Evolutionary conservation across 2,329 filamentous ascomycete genomes (phyloP).

Genomic region (Penicillium sp.): DNA sequence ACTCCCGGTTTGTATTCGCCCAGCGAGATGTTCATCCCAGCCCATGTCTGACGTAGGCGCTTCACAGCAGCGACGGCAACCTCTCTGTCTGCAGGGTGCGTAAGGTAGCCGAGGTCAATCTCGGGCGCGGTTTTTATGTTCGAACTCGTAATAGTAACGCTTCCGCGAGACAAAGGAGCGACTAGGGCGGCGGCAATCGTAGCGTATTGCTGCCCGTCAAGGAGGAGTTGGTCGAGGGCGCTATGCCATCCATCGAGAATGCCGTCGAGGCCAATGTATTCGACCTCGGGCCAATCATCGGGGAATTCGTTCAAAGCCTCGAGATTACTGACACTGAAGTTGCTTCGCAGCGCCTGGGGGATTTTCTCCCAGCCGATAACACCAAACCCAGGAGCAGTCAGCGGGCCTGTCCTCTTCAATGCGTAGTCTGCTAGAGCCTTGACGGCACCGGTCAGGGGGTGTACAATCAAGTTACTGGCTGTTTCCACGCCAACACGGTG

Average conservation of each 20-base stretch:
- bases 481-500: slow-evolving; percentile 15
- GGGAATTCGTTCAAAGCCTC: slow-evolving; percentile 30
- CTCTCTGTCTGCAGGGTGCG: slow-evolving; percentile 46
- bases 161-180: slow-evolving; percentile 50
- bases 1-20: slow-evolving; percentile 37
- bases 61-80: slow-evolving; percentile 49
- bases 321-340: slow-evolving; percentile 19
- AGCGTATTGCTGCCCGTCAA: slow-evolving; percentile 35
- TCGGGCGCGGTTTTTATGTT: slow-evolving; percentile 40
- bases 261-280: slow-evolving; percentile 36
- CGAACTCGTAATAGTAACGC: slow-evolving; percentile 43
- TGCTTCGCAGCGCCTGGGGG: slow-evolving; percentile 21
- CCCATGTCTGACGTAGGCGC: slow-evolving; percentile 46
- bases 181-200: slow-evolving; percentile 39
- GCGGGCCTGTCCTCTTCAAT: slow-evolving; percentile 5
- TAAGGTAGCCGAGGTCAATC: slow-evolving; percentile 52
- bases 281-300: slow-evolving; percentile 42
- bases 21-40: slow-evolving; percentile 26
- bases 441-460: background rate
- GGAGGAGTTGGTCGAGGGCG: slow-evolving; percentile 6
- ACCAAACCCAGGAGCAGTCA: slow-evolving; percentile 19
- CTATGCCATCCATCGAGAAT: slow-evolving; percentile 15
- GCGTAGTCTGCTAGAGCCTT: slow-evolving; percentile 1
- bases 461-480: background rate
- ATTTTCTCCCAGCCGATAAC: slow-evolving; percentile 32